These are phyloP conservation scores for Parafenestella ontariensis DNA, from an alignment of 2,329 filamentous ascomycete species.

Conservation along the genomic window DNA sequence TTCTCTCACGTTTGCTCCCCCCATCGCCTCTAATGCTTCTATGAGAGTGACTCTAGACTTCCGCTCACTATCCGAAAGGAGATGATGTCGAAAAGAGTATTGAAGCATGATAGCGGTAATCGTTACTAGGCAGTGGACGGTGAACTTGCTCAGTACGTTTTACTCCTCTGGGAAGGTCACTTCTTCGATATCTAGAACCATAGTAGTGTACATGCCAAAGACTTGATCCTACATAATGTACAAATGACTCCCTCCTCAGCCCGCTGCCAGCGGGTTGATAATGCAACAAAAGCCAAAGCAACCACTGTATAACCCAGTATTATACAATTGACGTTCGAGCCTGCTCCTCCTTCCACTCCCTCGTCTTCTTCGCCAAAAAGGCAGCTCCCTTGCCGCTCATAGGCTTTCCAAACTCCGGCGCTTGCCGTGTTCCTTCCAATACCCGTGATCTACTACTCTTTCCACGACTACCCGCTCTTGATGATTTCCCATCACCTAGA, in stretches of 20 bases:
- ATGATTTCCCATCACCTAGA: slow-evolving; percentile 2
- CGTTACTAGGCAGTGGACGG: no score
- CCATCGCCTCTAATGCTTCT: no score
- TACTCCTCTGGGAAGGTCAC: background rate
- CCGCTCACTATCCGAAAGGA: no score
- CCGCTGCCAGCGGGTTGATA: no score
- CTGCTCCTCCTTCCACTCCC: slow-evolving; percentile 1
- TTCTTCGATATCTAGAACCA: background rate
- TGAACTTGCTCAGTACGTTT: no score
- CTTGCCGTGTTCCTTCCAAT: slow-evolving; percentile 7
- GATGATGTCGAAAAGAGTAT: no score
- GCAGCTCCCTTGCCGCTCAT: slow-evolving; percentile 14
- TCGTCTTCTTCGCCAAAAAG: slow-evolving; percentile 11
- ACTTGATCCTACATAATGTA: background rate
- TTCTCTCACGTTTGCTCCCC: no score
- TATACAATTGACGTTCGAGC: background rate
- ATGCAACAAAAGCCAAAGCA: background rate
- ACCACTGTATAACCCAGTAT: background rate
- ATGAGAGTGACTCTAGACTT: no score
- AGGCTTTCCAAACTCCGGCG: slow-evolving; percentile 11
- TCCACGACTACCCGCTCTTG: background rate
- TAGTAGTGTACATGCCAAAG: background rate
- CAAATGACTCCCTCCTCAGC: background rate
- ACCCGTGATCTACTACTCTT: background rate
- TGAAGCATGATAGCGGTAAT: no score